Base-by-base conservation (phyloP, 139 green algal species). In the Coccomyxa sp. region DNA sequence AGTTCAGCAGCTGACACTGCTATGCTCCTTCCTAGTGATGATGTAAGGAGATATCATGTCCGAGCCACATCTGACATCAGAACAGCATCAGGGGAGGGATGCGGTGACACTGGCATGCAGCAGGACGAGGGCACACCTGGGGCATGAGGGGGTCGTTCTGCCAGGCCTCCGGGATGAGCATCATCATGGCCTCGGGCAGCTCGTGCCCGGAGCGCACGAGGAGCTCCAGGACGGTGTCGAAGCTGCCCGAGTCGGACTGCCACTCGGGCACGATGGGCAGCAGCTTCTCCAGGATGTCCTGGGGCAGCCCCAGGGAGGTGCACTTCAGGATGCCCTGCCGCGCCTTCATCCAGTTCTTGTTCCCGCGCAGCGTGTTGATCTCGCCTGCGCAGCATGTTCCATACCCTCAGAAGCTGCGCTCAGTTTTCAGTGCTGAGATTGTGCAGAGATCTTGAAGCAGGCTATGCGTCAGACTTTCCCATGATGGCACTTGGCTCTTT, bases 111-210 rank as follows among this genome's bases (percentile, higher is more conserved):
- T n/a, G n/a, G n/a, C n/a, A n/a, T n/a, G n/a, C n/a, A n/a, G n/a
- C n/a, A n/a, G n/a, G 50, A 27, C 6, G 29, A 29, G 41, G 24
- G 0, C 8, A 41, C 50, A 90, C 89, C 87, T 92, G 84, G 36
- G 73, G 16, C 93, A 97, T 97, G 34, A 93, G 85, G 7, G 79
- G 74, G 77, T 95, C 91, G 74, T 96, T 96, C 85, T 96, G 93
- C 94, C 94, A 98, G 24, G 95, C 95, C 87, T 98, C 95, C 2
- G 95, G 95, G 82, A 98, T 98, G 74, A 98, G 92, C 89, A 98
- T 95, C 95, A 99, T 98, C 89, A 98, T 97, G 33, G 86, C 85
- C 81, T 98, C 93, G 16, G 95, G 88, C 71, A 97, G 90, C 79
- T 91, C 90, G 18, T 95, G 84, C 3, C 95, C 95, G 8, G 77